Evolutionary conservation across 306 rosid genomes (phyloP).

Genomic region (Quercus parvula): DNA sequence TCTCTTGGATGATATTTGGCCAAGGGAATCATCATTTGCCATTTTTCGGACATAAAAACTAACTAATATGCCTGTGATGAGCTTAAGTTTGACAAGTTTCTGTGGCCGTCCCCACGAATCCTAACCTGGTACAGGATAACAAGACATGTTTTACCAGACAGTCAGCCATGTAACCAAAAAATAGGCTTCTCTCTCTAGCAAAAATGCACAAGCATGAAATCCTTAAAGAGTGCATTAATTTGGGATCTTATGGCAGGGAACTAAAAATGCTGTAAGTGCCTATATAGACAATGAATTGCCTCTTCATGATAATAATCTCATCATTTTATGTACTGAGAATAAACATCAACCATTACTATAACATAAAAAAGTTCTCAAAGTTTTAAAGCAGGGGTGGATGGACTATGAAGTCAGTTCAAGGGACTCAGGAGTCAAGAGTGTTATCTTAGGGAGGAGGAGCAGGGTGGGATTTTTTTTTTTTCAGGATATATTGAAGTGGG

Average conservation of each 20-base stretch:
- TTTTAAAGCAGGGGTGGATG: not conserved
- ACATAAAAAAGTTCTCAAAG: not conserved
- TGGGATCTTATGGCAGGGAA: not conserved
- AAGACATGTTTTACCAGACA: not conserved
- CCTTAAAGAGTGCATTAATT: not conserved
- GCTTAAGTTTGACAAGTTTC: slow-evolving; percentile 28
- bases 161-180: not conserved
- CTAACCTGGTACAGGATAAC: slow-evolving; percentile 9
- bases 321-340: too few relatives aligned
- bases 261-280: not conserved
- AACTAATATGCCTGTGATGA: slow-evolving; percentile 20
- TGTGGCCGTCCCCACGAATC: slow-evolving; percentile 45
- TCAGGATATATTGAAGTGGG: too few relatives aligned
- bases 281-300: not conserved
- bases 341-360: not conserved
- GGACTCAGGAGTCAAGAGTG: too few relatives aligned
- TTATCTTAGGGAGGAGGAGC: too few relatives aligned
- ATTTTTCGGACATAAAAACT: slow-evolving; percentile 37
- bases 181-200: not conserved
- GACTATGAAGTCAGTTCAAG: too few relatives aligned
- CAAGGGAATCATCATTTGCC: slow-evolving; percentile 14
- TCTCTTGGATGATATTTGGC: slow-evolving; percentile 30
- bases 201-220: not conserved
- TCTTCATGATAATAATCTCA: too few relatives aligned
- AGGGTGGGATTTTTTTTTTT: too few relatives aligned